A percentile compares a stretch with the other conserved stretches of the same genome.
Conservation (phyloP, 2,329 filamentous ascomycete genomes). For the Alternaria ventricosa region DNA sequence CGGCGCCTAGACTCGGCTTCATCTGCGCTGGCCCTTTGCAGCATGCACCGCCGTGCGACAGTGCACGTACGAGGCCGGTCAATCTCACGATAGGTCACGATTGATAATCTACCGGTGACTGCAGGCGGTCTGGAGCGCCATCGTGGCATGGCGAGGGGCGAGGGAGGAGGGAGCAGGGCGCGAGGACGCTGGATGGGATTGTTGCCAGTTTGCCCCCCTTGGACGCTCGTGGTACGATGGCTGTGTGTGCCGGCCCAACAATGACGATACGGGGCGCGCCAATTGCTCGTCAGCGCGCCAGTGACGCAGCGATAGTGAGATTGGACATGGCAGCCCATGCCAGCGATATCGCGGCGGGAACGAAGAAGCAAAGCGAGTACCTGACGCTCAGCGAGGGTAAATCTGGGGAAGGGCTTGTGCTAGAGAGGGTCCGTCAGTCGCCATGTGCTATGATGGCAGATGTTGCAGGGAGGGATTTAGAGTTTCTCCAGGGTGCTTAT, state of each 20-base stretch:
- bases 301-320: conserved; percentile 7
- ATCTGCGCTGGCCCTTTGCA: conserved; percentile 19
- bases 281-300: neutral
- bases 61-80: conserved; percentile 18
- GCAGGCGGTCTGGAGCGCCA: conserved; percentile 10
- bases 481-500: conserved; percentile 21
- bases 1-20: conserved; percentile 32
- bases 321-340: neutral
- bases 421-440: conserved; percentile 4
- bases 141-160: neutral
- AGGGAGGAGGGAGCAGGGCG: neutral
- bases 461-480: conserved; percentile 6
- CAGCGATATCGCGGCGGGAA: conserved; percentile 20
- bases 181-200: neutral
- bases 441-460: conserved; percentile 13
- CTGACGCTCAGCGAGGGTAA: conserved; percentile 15
- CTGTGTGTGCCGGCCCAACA: conserved; percentile 4
- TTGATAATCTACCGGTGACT: conserved; percentile 15
- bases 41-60: conserved; percentile 14
- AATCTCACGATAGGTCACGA: conserved; percentile 17
- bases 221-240: neutral
- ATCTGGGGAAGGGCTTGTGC: conserved; percentile 38
- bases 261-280: neutral
- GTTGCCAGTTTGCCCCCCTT: neutral
- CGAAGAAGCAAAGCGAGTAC: conserved; percentile 31